Base-by-base conservation (phyloP, 2,329 filamentous ascomycete species). In the Fusarium nematophilum region DNA sequence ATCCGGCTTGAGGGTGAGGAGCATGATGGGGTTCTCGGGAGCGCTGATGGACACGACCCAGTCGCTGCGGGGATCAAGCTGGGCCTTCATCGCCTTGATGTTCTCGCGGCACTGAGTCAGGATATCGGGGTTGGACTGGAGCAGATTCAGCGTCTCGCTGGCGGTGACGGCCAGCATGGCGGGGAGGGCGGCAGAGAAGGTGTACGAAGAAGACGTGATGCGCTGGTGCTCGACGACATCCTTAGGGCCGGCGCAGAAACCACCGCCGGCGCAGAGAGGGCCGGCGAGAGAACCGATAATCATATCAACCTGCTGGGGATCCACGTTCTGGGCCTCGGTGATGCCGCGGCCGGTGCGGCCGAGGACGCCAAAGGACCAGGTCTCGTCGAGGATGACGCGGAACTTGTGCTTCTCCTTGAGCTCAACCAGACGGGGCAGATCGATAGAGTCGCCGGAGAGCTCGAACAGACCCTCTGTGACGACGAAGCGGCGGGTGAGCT, bases 351-450 rank as follows among this genome's bases (percentile, higher is more conserved):
- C 96, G 21, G 92, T 97, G 59, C 93, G 86, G 40, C 95, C 95
- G 5, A 99, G 85, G 14, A 98, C 91, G 57, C 94, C 96, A 73
- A 98, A 99, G 1, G 93, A 97, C 90, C 92, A 96, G 2, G 93
- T 97, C 80, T 99, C 95, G 75, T 99, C 95, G 30, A 99, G 87
- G 64, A 98, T 96, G 52, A 99, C 86, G 69, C 95, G 92, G 81
- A 98, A 99, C 79, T 97, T 99, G 85, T 98, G 97, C 75, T 90
- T 91, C 66, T 93, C 88, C 78, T 97, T 97, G 66, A 99, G 83
- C 73, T 97, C 94, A 62, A 98, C 91, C 68, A 99, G 86, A 72
- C 89, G 93, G 3, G 93, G 94, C 59, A 99, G 79, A 73, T 98
- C 85, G 17, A 90, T 87, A 68, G 90, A 87, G 73, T 97, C 94